Evolutionary conservation across 2,329 filamentous ascomycete genomes (phyloP), one percentile per base, ranked within the genome.

Genomic region (Ascocoryne sarcoides): DNA sequence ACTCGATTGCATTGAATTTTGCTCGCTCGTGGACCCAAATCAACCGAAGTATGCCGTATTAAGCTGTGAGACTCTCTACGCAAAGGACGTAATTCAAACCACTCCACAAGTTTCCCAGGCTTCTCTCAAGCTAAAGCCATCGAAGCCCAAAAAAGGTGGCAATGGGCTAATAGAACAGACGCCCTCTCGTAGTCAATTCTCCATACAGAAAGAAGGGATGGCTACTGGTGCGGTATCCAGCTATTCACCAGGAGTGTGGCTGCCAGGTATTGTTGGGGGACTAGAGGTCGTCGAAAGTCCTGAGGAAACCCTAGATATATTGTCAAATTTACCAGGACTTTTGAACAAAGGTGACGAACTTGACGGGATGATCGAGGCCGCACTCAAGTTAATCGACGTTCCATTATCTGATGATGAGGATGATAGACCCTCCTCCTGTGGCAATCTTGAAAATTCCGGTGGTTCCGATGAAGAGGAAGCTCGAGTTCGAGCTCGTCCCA

Each of bases 1-100:
- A 0, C 63, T 81, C 2, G 82, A 88, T 41, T 88, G 82, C 48
- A 70, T 85, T 28, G 62, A 65, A 26, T 78, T 75, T 46, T 65
- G 68, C 4, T 61, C 63, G 1, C 47, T 87, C 1, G 60, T 85
- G 12, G 76, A 84, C 46, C 68, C 73, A 4, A 62, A 62, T 3
- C 75, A 79, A 49, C 59, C 60, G 18, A 72, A 73, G 34, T 92
- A 86, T 53, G 62, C 58, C 43, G 68, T 84, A 18, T 36, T 39
- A 18, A 46, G 50, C 17, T 35, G 40, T 15, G 18, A 44, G 23
- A 35, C 30, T 17, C 23, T 26, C 23, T 17, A 21, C 4, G 17
- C 32, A 18, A 31, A 41, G 32, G 38, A 45, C 15, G 21, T 19
- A 18, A 30, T 16, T 10, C 15, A 32, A 26, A 19, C 17, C 17